Conservation (phyloP, 768 basidiomycete species). For the Naganishia vaughanmartiniae region DNA sequence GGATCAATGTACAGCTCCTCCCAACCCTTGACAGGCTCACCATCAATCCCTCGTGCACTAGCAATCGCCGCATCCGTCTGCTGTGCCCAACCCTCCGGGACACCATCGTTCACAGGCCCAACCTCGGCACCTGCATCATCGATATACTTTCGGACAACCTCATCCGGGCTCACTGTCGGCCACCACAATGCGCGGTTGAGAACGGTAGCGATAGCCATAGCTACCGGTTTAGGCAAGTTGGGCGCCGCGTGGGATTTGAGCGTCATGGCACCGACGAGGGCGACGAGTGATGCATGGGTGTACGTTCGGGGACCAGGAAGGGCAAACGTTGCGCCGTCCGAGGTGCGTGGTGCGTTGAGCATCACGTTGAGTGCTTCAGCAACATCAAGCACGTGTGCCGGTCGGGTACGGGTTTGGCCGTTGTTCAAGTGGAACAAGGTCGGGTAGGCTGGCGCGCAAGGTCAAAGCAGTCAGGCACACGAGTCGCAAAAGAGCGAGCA, state of each 20-base stretch:
- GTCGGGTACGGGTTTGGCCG: conserved; percentile 79
- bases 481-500: conserved; percentile 5
- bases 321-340: conserved; percentile 61
- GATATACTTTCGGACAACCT: conserved; percentile 80
- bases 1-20: conserved; percentile 75
- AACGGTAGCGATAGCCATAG: conserved; percentile 62
- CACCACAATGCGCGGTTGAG: conserved; percentile 76
- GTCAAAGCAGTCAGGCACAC: conserved; percentile 13
- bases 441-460: conserved; percentile 69
- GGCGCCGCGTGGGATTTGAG: conserved; percentile 72
- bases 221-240: conserved; percentile 70
- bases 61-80: conserved; percentile 22
- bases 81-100: conserved; percentile 40
- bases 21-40: conserved; percentile 67
- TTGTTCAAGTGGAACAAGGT: conserved; percentile 92
- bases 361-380: conserved; percentile 85
- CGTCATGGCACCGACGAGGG: conserved; percentile 73
- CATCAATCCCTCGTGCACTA: conserved; percentile 50
- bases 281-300: conserved; percentile 62
- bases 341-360: conserved; percentile 60
- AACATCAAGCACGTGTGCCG: conserved; percentile 91
- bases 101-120: conserved; percentile 21
- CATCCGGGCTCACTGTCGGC: conserved; percentile 86
- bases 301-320: conserved; percentile 87
- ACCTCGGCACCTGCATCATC: conserved; percentile 63